Conservation (phyloP, 768 basidiomycete genomes). For the Chalciporus sphaerocephalus region DNA sequence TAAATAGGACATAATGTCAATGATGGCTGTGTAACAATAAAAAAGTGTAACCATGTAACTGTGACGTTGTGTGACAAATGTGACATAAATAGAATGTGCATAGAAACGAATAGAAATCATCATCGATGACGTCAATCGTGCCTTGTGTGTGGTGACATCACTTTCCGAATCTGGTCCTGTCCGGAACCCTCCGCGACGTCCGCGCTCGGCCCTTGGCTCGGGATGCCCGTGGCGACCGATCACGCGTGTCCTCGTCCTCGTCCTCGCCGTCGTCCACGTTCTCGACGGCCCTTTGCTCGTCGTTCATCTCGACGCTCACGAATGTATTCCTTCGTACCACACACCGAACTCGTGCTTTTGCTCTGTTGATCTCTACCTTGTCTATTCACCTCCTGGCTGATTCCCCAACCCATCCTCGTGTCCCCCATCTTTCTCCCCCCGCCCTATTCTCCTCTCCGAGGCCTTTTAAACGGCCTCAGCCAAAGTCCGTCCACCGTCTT, state of each 20-base stretch:
- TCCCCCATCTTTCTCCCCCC: constrained; percentile 24
- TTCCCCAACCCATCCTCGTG: constrained; percentile 29
- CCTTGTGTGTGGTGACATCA: constrained; percentile 30
- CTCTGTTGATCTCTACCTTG: constrained; percentile 16
- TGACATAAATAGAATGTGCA: constrained; percentile 7
- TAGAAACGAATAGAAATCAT: constrained; percentile 11
- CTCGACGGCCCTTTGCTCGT: constrained; percentile 12
- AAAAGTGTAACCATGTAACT: too few species aligned
- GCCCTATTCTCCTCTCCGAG: constrained; percentile 20
- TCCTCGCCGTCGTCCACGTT: constrained; percentile 22
- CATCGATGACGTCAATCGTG: constrained; percentile 26
- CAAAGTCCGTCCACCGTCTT: constrained; percentile 21
- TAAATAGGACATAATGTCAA: constrained; percentile 20
- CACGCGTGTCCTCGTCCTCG: constrained; percentile 9
- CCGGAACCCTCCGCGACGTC: constrained; percentile 26
- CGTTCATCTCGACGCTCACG: constrained; percentile 9
- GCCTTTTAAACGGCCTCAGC: constrained; percentile 19
- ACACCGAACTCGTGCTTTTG: constrained; percentile 17
- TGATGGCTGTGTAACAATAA: constrained; percentile 18
- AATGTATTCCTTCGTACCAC: constrained; percentile 7
- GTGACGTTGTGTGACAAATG: neutral
- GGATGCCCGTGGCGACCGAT: constrained; percentile 17
- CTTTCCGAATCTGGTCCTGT: constrained; percentile 22
- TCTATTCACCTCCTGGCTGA: constrained; percentile 19
- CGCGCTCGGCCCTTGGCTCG: constrained; percentile 11